Evolutionary conservation across 2,329 filamentous ascomycete genomes (phyloP).

Genomic region (Epichloe scottii): DNA sequence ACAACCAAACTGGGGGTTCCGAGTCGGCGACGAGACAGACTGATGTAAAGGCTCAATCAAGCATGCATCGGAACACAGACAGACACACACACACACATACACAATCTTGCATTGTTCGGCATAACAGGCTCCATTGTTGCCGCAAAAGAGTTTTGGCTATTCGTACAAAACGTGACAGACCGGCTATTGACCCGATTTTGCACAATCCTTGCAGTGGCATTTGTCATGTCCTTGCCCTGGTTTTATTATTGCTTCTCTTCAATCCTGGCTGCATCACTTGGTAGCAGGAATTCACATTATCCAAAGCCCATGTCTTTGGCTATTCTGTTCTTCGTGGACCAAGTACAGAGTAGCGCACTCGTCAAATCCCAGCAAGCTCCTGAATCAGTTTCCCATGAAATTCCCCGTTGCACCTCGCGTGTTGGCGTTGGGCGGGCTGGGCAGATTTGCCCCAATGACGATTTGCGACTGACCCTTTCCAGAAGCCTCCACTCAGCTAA

Average conservation of each 20-base stretch:
- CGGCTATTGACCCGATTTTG: neutral
- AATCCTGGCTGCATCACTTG: neutral
- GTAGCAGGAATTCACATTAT: neutral
- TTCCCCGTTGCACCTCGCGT: neutral
- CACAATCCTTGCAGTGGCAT: neutral
- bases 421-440: neutral
- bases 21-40: neutral
- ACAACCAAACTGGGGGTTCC: neutral
- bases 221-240: neutral
- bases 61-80: neutral
- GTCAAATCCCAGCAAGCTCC: neutral
- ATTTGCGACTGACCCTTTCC: too few relatives aligned
- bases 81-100: too few relatives aligned
- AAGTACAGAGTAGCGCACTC: neutral
- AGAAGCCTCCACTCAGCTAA: too few relatives aligned
- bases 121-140: neutral
- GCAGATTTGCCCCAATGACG: neutral
- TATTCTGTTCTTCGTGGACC: neutral
- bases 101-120: neutral
- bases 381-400: neutral
- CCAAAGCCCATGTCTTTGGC: neutral
- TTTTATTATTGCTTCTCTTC: neutral
- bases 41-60: neutral
- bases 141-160: neutral
- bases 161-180: neutral